phyloP scores from a whole-genome alignment of 2,329 filamentous ascomycete genomes.

The Fusarium longipes region DNA sequence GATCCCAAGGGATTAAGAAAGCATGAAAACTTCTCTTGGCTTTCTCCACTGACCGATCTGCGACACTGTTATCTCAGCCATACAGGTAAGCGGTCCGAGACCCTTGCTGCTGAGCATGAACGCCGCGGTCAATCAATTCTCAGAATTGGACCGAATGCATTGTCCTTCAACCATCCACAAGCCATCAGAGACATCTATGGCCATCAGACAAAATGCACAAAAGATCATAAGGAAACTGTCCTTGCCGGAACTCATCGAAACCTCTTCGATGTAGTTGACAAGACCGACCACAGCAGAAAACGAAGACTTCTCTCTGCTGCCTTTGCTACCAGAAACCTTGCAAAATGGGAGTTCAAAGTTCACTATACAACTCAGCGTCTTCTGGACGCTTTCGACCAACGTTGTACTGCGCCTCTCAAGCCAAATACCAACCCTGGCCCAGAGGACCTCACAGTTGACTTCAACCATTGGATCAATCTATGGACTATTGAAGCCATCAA shows the following conservation, averaged over 20 bases:
- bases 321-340: conserved; percentile 65
- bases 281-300: conserved; percentile 62
- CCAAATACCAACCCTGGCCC: conserved; percentile 40
- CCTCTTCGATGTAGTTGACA: conserved; percentile 64
- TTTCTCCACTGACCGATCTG: conserved; percentile 40
- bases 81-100: conserved; percentile 55
- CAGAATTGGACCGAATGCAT: conserved; percentile 43
- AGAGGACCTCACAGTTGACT: conserved; percentile 60
- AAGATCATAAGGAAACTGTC: conserved; percentile 59
- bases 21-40: conserved; percentile 33
- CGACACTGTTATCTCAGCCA: conserved; percentile 36
- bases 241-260: conserved; percentile 61
- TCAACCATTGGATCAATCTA: conserved; percentile 63
- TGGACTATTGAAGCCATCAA: conserved; percentile 68
- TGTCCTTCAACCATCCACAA: conserved; percentile 40
- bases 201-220: conserved; percentile 61
- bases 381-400: conserved; percentile 56
- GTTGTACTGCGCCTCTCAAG: conserved; percentile 54
- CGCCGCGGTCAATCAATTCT: conserved; percentile 47
- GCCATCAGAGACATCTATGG: conserved; percentile 52
- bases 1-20: conserved; percentile 53
- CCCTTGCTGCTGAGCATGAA: conserved; percentile 61
- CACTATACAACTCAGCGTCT: conserved; percentile 63
- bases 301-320: conserved; percentile 62
- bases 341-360: conserved; percentile 66